Evolutionary conservation across 805 yeast genomes (phyloP), one percentile per base, ranked within the genome.

Genomic region (Yamadazyma phyllophila): DNA sequence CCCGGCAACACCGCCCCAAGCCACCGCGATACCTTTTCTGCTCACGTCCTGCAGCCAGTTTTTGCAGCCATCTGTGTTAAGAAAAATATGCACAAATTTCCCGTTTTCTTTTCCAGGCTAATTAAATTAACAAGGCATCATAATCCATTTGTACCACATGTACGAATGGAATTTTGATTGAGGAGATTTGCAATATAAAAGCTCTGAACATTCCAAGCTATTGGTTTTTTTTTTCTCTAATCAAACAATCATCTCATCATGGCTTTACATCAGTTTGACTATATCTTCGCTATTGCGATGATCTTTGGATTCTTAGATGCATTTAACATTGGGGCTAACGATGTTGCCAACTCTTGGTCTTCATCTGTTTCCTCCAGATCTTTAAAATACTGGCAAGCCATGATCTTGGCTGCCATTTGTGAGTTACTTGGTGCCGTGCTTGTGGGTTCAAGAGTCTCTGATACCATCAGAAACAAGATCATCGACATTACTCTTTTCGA

Each of bases 281-380:
- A 83, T 58, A 71, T 85, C 59, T 80, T 85, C 59, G 91, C 88
- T 13, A 74, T 83, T 49, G 80, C 80, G 36, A 74, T 83, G 74
- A 63, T 84, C 49, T 83, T 84, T 64, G 90, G 88, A 48, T 82
- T 82, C 70, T 69, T 85, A 54, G 90, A 85, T 65, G 91, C 90
- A 3, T 85, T 81, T 76, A 84, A 83, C 61, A 84, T 83, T 54
- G 91, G 91, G 42, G 92, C 91, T 26, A 85, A 85, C 58, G 92
- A 85, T 70, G 89, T 85, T 47, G 85, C 91, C 12, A 85, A 85
- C 70, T 85, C 92, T 1, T 85, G 82, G 58, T 85, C 92, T 1
- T 83, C 91, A 2, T 78, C 91, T 0, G 82, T 85, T 4, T 81
- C 90, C 11, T 82, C 91, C 10, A 70, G 85, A 54, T 76, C 88